Percentiles rank a stretch among this genome's conserved stretches.
phyloP scores from a whole-genome alignment of 768 basidiomycete genomes.

The Terana coerulea region DNA sequence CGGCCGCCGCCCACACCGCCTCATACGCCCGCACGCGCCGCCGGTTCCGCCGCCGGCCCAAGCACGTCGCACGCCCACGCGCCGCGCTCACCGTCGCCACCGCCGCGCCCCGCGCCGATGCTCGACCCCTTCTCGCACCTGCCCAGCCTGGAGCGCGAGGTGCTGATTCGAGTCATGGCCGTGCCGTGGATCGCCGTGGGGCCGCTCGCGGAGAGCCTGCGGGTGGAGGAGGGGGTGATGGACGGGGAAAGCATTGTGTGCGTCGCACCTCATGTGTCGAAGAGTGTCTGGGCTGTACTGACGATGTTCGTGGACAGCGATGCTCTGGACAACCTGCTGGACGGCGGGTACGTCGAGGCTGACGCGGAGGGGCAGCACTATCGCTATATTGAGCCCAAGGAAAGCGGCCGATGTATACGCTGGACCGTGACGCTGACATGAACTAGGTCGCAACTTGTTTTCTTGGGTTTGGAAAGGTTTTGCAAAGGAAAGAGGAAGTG shows the following conservation, averaged over 20 bases:
- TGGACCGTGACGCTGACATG: no score
- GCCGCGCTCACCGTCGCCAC: not conserved
- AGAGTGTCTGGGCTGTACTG: not conserved
- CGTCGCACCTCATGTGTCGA: not conserved
- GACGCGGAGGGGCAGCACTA: not conserved
- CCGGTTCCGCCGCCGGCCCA: not conserved
- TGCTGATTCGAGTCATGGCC: constrained; percentile 20
- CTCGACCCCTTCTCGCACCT: constrained; percentile 21
- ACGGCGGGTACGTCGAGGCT: constrained; percentile 14
- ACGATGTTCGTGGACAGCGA: constrained; percentile 9
- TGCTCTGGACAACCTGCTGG: constrained; percentile 21
- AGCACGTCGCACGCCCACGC: not conserved
- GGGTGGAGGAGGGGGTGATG: not conserved
- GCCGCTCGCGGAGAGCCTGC: not conserved
- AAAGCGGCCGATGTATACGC: not conserved
- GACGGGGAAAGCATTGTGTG: not conserved
- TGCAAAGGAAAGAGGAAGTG: no score
- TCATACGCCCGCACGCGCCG: no score
- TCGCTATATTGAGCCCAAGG: not conserved
- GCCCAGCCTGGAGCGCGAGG: constrained; percentile 17
- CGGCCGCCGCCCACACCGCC: not conserved
- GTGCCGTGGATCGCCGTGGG: not conserved
- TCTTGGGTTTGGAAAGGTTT: no score
- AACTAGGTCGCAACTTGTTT: no score
- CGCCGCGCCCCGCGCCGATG: not conserved